Conservation (phyloP, 257 asterid genomes). For the Plantago ovata region DNA sequence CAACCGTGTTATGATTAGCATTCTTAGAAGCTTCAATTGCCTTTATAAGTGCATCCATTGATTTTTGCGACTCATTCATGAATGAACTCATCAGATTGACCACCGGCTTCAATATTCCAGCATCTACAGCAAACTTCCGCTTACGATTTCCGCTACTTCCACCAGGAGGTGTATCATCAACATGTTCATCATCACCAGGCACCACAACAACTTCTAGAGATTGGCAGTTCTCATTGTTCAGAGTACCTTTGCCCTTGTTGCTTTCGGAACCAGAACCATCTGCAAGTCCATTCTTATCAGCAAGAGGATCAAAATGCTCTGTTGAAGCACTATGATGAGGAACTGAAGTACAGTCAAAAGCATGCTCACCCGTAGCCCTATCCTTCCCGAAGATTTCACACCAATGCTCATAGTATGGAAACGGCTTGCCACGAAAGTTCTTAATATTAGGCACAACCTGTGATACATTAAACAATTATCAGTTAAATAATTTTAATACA, state of each 20-base stretch:
- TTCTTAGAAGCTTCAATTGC: background rate
- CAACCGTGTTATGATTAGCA: background rate
- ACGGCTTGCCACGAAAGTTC: background rate
- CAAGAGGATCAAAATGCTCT: too few relatives aligned
- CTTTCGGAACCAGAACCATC: background rate
- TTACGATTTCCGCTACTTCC: background rate
- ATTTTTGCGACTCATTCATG: background rate
- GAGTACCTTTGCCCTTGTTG: background rate
- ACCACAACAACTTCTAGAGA: background rate
- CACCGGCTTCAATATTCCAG: background rate
- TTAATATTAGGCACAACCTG: background rate
- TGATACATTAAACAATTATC: background rate
- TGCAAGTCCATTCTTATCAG: background rate
- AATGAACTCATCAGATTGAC: background rate
- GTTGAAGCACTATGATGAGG: background rate
- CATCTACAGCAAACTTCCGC: background rate
- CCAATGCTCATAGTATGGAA: conserved; percentile 8
- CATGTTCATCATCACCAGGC: background rate
- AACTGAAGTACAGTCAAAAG: background rate
- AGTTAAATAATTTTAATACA: background rate
- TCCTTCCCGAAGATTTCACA: conserved; percentile 9
- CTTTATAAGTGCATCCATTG: background rate
- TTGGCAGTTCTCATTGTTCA: too few relatives aligned
- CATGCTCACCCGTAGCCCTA: conserved; percentile 1
- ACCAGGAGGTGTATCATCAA: background rate